Evolutionary conservation across 1,284 basidiomycete genomes (phyloP).

Genomic region (Ganoderma sinense): DNA sequence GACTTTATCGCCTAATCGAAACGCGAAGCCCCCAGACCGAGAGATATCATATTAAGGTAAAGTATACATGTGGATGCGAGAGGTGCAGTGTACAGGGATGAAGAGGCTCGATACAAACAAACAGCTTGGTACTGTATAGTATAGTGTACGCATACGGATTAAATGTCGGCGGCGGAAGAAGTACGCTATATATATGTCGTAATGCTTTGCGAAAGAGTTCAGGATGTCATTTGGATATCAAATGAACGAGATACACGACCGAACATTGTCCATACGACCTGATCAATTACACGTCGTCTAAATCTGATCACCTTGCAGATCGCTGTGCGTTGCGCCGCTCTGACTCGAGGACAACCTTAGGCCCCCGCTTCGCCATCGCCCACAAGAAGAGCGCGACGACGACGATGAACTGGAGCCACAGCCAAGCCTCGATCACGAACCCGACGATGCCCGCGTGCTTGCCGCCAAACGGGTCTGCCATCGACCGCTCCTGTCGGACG

Average conservation of each 20-base stretch:
- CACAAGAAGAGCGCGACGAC: constrained; percentile 79
- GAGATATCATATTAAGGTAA: neutral
- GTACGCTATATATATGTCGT: too few species aligned
- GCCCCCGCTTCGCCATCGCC: constrained; percentile 79
- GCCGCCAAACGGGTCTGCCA: constrained; percentile 30
- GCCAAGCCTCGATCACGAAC: constrained; percentile 74
- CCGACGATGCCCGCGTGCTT: constrained; percentile 50
- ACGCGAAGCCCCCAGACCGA: too few species aligned
- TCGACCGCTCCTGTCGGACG: constrained; percentile 14
- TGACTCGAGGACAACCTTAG: constrained; percentile 69
- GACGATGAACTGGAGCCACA: constrained; percentile 80
- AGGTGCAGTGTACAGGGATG: neutral
- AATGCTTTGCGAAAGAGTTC: neutral
- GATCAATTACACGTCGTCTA: neutral
- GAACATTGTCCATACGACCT: neutral
- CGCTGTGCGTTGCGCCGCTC: constrained; percentile 40
- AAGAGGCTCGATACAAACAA: neutral
- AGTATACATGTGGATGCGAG: neutral
- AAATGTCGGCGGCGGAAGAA: too few species aligned
- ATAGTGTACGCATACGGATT: neutral
- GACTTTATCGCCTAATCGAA: too few species aligned
- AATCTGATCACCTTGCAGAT: neutral
- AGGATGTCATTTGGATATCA: neutral
- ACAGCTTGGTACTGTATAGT: neutral
- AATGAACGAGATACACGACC: neutral